phyloP scores from a whole-genome alignment of 768 basidiomycete species.

The Leccinum obscurum region DNA sequence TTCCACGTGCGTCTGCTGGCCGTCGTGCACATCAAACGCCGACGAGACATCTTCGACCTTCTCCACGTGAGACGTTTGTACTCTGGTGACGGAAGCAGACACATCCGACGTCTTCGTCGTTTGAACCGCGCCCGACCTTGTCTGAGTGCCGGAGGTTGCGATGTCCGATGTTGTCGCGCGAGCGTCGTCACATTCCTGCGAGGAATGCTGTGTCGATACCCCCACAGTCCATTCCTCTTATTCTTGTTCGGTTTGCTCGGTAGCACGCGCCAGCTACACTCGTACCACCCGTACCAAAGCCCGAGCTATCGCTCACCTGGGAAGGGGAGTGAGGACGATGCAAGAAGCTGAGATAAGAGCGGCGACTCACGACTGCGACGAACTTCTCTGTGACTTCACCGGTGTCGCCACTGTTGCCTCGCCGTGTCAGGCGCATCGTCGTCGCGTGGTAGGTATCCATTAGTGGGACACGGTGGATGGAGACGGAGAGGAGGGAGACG shows the following conservation, averaged over 20 bases:
- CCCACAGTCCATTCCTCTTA: neutral
- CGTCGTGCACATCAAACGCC: neutral
- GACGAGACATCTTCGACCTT: neutral
- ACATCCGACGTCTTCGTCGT: neutral
- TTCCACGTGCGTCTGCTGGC: neutral
- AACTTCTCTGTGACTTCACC: slow-evolving; percentile 38
- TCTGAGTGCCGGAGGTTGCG: neutral
- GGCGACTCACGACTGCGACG: slow-evolving; percentile 68
- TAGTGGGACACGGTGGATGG: too few species aligned
- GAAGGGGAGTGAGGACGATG: neutral
- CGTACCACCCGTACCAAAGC: slow-evolving; percentile 75
- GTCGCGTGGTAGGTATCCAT: too few species aligned
- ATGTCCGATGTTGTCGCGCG: neutral
- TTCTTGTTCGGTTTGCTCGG: neutral
- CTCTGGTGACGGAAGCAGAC: neutral
- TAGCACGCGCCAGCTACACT: slow-evolving; percentile 50
- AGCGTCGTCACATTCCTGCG: neutral
- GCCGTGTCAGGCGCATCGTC: too few species aligned
- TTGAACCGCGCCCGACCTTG: too few species aligned
- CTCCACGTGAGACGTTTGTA: neutral
- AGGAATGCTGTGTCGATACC: neutral
- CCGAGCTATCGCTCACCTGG: slow-evolving; percentile 58
- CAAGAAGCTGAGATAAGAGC: neutral
- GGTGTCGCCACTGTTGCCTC: too few species aligned
- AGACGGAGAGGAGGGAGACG: too few species aligned